These are phyloP conservation scores for Trifolium fragiferum DNA, from an alignment of 306 rosid species.

Conservation along the genomic window DNA sequence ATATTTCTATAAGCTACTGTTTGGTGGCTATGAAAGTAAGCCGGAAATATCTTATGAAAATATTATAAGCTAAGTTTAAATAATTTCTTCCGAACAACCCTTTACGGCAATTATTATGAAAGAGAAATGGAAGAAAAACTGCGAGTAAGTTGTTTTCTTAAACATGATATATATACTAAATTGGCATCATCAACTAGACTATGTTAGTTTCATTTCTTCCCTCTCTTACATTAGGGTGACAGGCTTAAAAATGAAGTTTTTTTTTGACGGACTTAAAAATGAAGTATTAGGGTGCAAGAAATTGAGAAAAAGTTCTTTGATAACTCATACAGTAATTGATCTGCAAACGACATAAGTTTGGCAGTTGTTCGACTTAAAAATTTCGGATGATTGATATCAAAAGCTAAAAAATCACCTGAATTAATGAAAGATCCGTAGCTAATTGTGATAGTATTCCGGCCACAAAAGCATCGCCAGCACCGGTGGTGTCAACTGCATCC, in stretches of 20 bases:
- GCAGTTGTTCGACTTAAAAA: neutral
- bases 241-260: neutral
- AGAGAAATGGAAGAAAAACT: neutral
- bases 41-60: neutral
- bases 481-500: conserved; percentile 91
- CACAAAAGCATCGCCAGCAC: conserved; percentile 99
- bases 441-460: conserved; percentile 90
- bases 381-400: conserved; percentile 14
- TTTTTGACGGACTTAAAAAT: neutral
- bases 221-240: neutral
- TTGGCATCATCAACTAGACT: too few species aligned
- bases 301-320: neutral
- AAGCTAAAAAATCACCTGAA: conserved; percentile 56
- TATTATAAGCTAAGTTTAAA: neutral
- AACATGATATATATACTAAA: neutral
- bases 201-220: neutral
- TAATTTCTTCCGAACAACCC: too few species aligned
- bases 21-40: neutral
- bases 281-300: neutral
- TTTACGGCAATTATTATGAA: neutral
- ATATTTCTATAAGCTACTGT: neutral
- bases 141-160: neutral
- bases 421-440: conserved; percentile 76
- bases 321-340: conserved; percentile 13
- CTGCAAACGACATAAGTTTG: neutral